Evolutionary conservation across 164 flowering plant genomes (phyloP), one percentile per base, ranked within the genome.

Genomic region (Aristolochia californica): DNA sequence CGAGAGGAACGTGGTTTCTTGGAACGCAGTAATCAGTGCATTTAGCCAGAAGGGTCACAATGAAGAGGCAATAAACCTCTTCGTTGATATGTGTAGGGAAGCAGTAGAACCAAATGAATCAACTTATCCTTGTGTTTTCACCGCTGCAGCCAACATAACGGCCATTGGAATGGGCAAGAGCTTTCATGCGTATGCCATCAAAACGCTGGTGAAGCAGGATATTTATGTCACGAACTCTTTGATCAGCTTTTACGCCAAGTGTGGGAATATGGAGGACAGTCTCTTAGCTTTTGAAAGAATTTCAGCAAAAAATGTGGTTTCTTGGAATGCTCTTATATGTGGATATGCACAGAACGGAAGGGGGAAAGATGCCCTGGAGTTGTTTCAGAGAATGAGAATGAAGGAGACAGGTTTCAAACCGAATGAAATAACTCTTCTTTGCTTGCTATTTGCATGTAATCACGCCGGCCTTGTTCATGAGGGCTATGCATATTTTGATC

Each of bases 21-120:
- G 97, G 97, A 89, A 89, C 70, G 88, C 91, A 0, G 73, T 89
- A 87, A 86, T 89, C 48, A 71, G 85, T 16, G 97, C 94, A 68
- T 80, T 43, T 66, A 80, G 89, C 68, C 91, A 89, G 56, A 73
- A 61, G 40, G 97, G 97, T 1, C 67, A 66, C 10, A 89, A 74
- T 54, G 94, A 89, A 67, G 87, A 81, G 54, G 87, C 94, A 22
- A 82, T 89, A 53, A 81, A 81, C 72, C 70, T 81, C 45, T 84
- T 89, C 45, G 58, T 84, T 43, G 73, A 77, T 70, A 82, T 89
- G 94, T 57, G 72, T 27, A 76, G 88, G 66, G 81, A 75, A 70
- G 83, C 86, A 3, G 56, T 68, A 38, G n/a, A 52, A 48, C 97
- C n/a, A n/a, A 34, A 34, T 34, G 40, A 34, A 1, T 87, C 88